Base-by-base conservation (phyloP, 164 flowering plant species). In the Brasenia schreberi region DNA sequence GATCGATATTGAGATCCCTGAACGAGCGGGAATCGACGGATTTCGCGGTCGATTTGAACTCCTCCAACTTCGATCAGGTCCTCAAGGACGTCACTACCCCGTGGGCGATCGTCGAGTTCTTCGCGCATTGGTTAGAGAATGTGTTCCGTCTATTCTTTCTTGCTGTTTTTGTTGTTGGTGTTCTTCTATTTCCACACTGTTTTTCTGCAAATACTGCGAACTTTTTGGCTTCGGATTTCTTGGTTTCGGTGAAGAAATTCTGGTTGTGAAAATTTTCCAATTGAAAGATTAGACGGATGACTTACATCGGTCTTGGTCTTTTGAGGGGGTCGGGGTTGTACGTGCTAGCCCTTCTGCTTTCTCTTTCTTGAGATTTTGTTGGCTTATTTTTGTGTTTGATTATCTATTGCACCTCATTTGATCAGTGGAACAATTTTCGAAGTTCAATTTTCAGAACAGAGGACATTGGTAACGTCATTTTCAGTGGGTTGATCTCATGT, bases 91-190 rank as follows among this genome's bases (percentile, higher is more conserved):
- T 96, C 10, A 87, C 92, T 2, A 90, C 90, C 33, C 67, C 83
- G 23, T 83, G 69, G 67, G 89, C 94, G 52, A 67, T 90, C 19
- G 89, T 88, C 19, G 98, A 93, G 65, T 90, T 90, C 82, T 94
- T 87, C 69, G 96, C 97, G 66, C 84, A 87, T 75, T 92, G 98
- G 98, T 92, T 9, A 67, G 87, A 79, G 19, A 23, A 49, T 14
- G 56, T 49, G 12, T 49, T 61, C 63, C 27, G 7, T 61, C 33
- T 18, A 0, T 4, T 61, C 33, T 61, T 61, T 10, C 9, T 61
- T 7, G 3, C 18, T 61, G 18, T 9, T 49, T 44, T 49, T 49
- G 12, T 6, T 9, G 12, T 49, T 49, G 16, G 56, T 9, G 56
- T 49, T 9, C 0, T 6, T 49, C 56, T 49, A 14, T 49, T 49